Evolutionary conservation across 2,329 filamentous ascomycete species (phyloP), one percentile per base, ranked within the genome.

Genomic region (Cercospora berteroae): DNA sequence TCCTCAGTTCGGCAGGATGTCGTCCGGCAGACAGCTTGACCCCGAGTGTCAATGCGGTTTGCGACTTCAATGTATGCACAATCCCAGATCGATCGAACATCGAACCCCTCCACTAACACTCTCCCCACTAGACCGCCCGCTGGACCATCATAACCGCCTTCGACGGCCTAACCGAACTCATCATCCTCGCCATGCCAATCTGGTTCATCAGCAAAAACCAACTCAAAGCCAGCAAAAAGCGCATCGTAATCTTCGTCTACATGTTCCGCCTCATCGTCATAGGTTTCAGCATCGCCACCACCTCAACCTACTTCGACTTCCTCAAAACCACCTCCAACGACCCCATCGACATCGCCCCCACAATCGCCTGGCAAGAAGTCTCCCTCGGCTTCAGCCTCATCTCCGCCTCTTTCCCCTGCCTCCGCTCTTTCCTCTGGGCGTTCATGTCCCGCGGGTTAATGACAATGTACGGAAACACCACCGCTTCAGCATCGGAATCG

Each of bases 121-220:
- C 42, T 6, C 2, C 27, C 33, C 12, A 8, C 9, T 44, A 72
- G 70, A 63, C 52, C 8, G 63, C 62, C 18, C 67, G 71, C 27
- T 73, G 71, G 71, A 44, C 66, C 18, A 62, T 69, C 23, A 69
- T 72, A 44, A 71, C 68, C 23, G 60, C 62, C 31, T 59, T 72
- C 36, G 71, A 73, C 29, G 69, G 69, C 50, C 18, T 73, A 27
- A 73, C 68, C 52, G 71, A 73, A 50, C 57, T 73, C 63, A 57
- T 71, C 50, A 66, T 73, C 64, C 63, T 73, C 23, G 70, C 69
- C 42, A 69, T 73, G 66, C 71, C 71, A n/a, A 62, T 72, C 60
- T 73, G 70, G 70, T 73, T 73, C 67, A 69, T 73, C 59, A 64
- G 64, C 63, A 73, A 72, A 56, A 72, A 72, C 48, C 66, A 73